These are phyloP conservation scores for Aspergillus pseudonomiae DNA, from an alignment of 2,329 filamentous ascomycete species.

Conservation along the genomic window DNA sequence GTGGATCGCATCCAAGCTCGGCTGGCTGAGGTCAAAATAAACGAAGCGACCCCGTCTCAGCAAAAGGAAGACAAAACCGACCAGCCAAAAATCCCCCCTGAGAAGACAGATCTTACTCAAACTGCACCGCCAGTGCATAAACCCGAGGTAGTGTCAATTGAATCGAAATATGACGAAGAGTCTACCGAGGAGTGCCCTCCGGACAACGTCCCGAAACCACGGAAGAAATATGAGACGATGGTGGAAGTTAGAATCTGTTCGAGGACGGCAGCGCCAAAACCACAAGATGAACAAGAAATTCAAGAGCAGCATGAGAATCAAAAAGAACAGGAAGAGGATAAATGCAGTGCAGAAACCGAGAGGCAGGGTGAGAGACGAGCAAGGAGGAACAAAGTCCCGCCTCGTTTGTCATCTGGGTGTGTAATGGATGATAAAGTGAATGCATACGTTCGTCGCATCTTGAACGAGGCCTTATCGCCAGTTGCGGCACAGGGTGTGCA, in stretches of 20 bases:
- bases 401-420: slow-evolving; percentile 36
- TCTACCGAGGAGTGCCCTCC: slow-evolving; percentile 1
- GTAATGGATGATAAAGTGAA: slow-evolving; percentile 38
- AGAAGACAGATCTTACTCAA: neutral
- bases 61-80: neutral
- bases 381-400: slow-evolving; percentile 24
- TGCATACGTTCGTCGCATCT: slow-evolving; percentile 40
- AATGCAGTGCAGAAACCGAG: slow-evolving; percentile 7
- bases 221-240: slow-evolving; percentile 27
- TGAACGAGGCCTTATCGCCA: slow-evolving; percentile 41
- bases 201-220: neutral
- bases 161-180: neutral
- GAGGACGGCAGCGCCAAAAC: neutral
- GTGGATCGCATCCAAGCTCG: slow-evolving; percentile 30
- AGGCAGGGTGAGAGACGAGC: slow-evolving; percentile 15
- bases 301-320: neutral
- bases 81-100: neutral
- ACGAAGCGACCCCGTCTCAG: slow-evolving; percentile 13
- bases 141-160: too few relatives aligned
- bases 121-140: neutral
- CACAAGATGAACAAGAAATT: neutral
- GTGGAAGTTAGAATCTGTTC: slow-evolving; percentile 32
- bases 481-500: slow-evolving; percentile 41
- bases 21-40: slow-evolving; percentile 32
- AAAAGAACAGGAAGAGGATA: neutral